Conservation (phyloP, 495 filamentous ascomycete species). For the Penicillium egyptiacum region DNA sequence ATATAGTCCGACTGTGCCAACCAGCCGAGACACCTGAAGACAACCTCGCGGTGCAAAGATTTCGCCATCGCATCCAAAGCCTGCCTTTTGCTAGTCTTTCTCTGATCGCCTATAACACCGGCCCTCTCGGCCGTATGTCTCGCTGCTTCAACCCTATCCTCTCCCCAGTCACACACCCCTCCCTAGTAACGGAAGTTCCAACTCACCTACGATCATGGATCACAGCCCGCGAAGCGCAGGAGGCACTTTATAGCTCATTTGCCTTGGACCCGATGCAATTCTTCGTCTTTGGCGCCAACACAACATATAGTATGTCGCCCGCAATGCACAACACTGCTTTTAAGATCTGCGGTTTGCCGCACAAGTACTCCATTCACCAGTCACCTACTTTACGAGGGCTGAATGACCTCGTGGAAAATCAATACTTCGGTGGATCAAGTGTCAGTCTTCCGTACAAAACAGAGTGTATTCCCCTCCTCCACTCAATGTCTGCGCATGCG, state of each 20-base stretch:
- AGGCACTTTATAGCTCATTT: conserved; percentile 55
- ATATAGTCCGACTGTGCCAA: conserved; percentile 50
- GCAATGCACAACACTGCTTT: conserved; percentile 74
- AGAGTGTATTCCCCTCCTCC: conserved; percentile 65
- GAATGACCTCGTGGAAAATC: conserved; percentile 60
- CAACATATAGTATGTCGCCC: conserved; percentile 47
- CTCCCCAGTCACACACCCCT: conserved; percentile 55
- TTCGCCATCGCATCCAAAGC: conserved; percentile 35
- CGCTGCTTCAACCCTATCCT: conserved; percentile 64
- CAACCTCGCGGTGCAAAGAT: conserved; percentile 43
- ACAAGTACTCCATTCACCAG: conserved; percentile 66
- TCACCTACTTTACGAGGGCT: conserved; percentile 65
- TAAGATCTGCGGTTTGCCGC: conserved; percentile 67
- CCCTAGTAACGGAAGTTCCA: conserved; percentile 24
- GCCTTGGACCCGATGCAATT: conserved; percentile 52
- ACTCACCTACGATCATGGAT: conserved; percentile 41
- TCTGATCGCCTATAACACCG: conserved; percentile 71
- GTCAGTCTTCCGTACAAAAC: conserved; percentile 75
- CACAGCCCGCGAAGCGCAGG: conserved; percentile 39
- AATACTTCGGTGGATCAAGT: conserved; percentile 71
- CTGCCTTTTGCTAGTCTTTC: conserved; percentile 39
- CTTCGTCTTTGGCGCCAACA: conserved; percentile 46
- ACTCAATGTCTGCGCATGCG: conserved; percentile 71
- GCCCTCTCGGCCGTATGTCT: conserved; percentile 61
- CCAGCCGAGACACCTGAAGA: conserved; percentile 41